Conservation (phyloP, 2,329 filamentous ascomycete genomes). For the Graphium sp. region DNA sequence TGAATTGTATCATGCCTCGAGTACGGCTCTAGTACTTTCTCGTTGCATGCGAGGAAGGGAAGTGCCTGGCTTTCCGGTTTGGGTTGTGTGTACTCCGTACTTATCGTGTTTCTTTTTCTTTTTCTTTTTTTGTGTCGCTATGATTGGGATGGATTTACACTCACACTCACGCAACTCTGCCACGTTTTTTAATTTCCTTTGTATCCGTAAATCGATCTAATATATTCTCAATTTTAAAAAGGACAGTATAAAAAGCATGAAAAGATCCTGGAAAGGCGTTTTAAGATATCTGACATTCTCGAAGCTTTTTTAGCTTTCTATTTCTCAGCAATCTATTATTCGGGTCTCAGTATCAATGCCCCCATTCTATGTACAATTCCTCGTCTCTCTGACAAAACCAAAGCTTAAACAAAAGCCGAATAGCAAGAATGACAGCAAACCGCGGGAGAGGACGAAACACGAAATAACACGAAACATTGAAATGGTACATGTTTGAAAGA, state of each 20-base stretch:
- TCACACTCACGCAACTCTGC: neutral
- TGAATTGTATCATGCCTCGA: too few species aligned
- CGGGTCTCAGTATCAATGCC: neutral
- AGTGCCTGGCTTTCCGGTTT: too few species aligned
- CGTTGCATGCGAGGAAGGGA: too few species aligned
- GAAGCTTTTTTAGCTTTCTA: too few species aligned
- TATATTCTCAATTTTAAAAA: too few species aligned
- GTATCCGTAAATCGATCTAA: neutral
- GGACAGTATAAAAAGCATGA: neutral
- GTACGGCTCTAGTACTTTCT: too few species aligned
- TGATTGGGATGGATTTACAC: too few species aligned
- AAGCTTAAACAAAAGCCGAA: neutral
- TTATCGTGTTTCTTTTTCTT: neutral
- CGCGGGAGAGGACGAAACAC: neutral
- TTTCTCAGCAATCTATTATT: neutral
- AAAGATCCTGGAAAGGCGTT: too few species aligned
- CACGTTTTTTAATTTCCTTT: neutral
- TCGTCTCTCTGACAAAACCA: neutral
- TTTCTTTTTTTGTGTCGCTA: constrained; percentile 1
- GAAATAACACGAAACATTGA: neutral
- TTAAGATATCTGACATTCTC: too few species aligned
- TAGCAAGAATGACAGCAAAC: neutral
- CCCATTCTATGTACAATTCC: neutral
- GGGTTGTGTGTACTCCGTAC: neutral
- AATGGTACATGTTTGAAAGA: too few species aligned